A percentile compares a stretch with the other conserved stretches of the same genome.
Conservation (phyloP, 148 eudicot genomes). For the Chenopodium berlandieri region DNA sequence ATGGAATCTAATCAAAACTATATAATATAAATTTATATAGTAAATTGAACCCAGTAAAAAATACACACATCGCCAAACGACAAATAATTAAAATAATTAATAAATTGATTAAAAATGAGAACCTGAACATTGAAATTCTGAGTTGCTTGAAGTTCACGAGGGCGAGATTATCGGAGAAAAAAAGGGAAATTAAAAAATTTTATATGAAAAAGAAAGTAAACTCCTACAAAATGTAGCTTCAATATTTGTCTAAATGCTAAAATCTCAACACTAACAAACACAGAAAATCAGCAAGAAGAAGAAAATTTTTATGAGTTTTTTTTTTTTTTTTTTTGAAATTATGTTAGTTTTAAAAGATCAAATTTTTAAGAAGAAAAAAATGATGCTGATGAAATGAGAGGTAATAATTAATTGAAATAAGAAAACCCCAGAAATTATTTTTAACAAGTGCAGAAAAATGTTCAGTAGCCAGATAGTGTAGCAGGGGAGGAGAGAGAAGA, state of each 20-base stretch:
- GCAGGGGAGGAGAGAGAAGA: conserved; percentile 6
- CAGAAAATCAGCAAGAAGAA: conserved; percentile 28
- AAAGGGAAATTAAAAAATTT: not conserved
- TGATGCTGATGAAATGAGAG: conserved; percentile 12
- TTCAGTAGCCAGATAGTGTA: conserved; percentile 13
- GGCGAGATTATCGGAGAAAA: conserved; percentile 33
- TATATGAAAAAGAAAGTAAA: conserved; percentile 30
- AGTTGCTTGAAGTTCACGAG: conserved; percentile 39
- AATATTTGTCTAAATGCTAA: conserved; percentile 7
- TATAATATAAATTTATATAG: conserved; percentile 10
- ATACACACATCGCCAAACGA: conserved; percentile 28
- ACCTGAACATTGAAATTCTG: conserved; percentile 45
- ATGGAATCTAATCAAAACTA: conserved; percentile 8
- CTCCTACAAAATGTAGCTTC: conserved; percentile 17
- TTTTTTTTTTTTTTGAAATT: no score
- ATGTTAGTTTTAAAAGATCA: not conserved
- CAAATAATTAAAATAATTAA: conserved; percentile 24
- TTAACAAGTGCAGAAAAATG: conserved; percentile 2
- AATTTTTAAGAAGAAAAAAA: not conserved
- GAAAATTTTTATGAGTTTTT: conserved; percentile 14
- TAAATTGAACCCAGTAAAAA: conserved; percentile 34
- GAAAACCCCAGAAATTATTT: not conserved
- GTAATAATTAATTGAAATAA: not conserved
- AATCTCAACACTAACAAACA: conserved; percentile 24
- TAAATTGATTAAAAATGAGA: conserved; percentile 20